A percentile compares a stretch with the other conserved stretches of the same genome.
Conservation (phyloP, 1,284 basidiomycete genomes). For the Amylostereum areolatum region DNA sequence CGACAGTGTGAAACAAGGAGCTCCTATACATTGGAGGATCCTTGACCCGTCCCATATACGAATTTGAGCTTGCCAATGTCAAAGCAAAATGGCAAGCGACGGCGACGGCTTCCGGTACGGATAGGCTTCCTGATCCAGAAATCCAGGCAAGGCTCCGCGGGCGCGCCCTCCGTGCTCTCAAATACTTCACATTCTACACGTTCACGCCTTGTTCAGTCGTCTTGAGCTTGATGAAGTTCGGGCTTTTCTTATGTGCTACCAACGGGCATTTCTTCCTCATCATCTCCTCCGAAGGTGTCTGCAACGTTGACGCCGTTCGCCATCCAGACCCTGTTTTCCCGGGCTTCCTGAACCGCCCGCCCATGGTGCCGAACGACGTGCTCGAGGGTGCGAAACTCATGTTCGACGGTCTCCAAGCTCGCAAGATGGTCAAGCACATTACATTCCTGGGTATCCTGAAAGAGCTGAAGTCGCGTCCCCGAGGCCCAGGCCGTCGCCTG, state of each 20-base stretch:
- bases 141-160: conserved; percentile 46
- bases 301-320: conserved; percentile 66
- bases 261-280: conserved; percentile 54
- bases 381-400: conserved; percentile 61
- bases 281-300: conserved; percentile 77
- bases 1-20: conserved; percentile 81
- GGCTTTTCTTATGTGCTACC: conserved; percentile 71
- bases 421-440: conserved; percentile 76
- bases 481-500: conserved; percentile 79
- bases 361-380: conserved; percentile 68
- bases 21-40: conserved; percentile 81
- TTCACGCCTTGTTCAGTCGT: conserved; percentile 88
- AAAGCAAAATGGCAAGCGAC: conserved; percentile 49
- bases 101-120: conserved; percentile 21
- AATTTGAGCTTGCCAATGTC: conserved; percentile 71
- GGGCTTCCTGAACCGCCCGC: conserved; percentile 77
- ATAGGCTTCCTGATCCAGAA: conserved; percentile 30
- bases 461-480: conserved; percentile 72
- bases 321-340: conserved; percentile 73
- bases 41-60: conserved; percentile 80
- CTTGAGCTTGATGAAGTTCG: conserved; percentile 67
- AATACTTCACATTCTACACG: conserved; percentile 83
- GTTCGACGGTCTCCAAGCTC: conserved; percentile 59
- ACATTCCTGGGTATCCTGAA: conserved; percentile 82
- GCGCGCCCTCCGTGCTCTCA: conserved; percentile 77